These are phyloP conservation scores for Limonium bicolor DNA, from an alignment of 148 eudicot species.

Conservation along the genomic window DNA sequence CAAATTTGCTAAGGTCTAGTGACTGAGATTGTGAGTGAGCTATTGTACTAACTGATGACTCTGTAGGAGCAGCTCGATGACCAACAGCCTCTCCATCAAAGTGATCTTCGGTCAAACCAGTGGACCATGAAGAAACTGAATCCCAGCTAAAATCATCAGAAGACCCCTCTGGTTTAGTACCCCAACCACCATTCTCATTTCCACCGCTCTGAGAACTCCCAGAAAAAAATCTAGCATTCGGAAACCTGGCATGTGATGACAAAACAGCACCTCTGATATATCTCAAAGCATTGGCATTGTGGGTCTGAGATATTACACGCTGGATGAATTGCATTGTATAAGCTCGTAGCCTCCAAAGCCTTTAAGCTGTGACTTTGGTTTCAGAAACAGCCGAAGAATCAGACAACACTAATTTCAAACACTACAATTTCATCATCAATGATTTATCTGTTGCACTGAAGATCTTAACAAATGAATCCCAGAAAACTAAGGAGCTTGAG, in stretches of 20 bases:
- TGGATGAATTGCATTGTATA: constrained; percentile 22
- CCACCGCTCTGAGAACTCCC: constrained; percentile 10
- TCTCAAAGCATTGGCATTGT: neutral
- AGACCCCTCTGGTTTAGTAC: constrained; percentile 1
- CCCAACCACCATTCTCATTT: constrained; percentile 14
- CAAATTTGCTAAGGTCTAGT: neutral
- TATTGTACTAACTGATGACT: neutral
- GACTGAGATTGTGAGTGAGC: constrained; percentile 1
- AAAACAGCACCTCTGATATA: neutral
- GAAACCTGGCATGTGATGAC: constrained; percentile 9
- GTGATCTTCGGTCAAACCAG: constrained; percentile 65
- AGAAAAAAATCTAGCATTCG: constrained; percentile 19
- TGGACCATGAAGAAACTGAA: constrained; percentile 42
- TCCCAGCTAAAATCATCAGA: constrained; percentile 32
- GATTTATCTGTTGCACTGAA: too few relatives aligned
- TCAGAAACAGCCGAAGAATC: too few relatives aligned
- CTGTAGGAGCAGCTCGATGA: constrained; percentile 13
- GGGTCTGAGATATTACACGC: constrained; percentile 11
- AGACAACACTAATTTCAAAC: too few relatives aligned
- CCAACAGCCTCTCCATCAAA: constrained; percentile 67
- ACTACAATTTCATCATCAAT: too few relatives aligned
- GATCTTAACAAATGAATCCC: too few relatives aligned
- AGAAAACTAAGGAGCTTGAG: too few relatives aligned
- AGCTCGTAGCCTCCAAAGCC: too few relatives aligned
- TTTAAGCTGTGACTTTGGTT: too few relatives aligned